Evolutionary conservation across 768 basidiomycete genomes (phyloP), one percentile per base, ranked within the genome.

Genomic region (Mrakia hoshinonis): DNA sequence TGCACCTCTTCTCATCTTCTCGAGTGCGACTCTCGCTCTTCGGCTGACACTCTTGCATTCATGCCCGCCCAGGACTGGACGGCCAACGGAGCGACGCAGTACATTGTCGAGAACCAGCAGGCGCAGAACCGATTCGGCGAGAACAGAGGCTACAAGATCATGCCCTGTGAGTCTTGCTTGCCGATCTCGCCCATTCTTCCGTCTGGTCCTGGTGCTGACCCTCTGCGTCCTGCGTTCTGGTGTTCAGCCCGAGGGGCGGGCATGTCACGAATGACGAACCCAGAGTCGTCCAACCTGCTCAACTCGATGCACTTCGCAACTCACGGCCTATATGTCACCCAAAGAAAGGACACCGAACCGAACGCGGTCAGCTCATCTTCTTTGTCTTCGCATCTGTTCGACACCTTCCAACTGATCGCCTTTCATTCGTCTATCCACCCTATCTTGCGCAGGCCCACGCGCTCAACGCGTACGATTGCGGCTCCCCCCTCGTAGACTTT

Each of bases 71-170:
- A 61, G 62, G n/a, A 79, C 73, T 80, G 77, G 77, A 65, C 75
- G 0, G 55, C 54, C 54, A 77, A 79, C 47, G 66, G 15, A 5
- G 36, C 73, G 15, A 52, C 73, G 26, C 74, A 76, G 75, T 74
- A 76, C 47, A 68, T 78, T 26, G 69, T 80, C 29, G 79, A 77
- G 68, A 79, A 79, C 77, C 75, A 77, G 65, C 75, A 78, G 29
- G 75, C 74, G 36, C 66, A 69, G 55, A 79, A 80, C 76, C 73
- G 75, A 74, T 78, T 67, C 46, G 79, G 78, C 64, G 79, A 80
- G 65, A 73, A 75, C 18, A 73, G 76, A 24, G 79, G 79, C 0
- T 79, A 76, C 75, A 72, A 76, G 22, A 76, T 80, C 62, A 77
- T 77, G 75, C 79, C 79, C 3, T 64, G 69, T 43, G 43, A 43